These are phyloP conservation scores for Zhuliangozyma blackwelliae DNA, from an alignment of 1,139 yeast species.

Conservation along the genomic window DNA sequence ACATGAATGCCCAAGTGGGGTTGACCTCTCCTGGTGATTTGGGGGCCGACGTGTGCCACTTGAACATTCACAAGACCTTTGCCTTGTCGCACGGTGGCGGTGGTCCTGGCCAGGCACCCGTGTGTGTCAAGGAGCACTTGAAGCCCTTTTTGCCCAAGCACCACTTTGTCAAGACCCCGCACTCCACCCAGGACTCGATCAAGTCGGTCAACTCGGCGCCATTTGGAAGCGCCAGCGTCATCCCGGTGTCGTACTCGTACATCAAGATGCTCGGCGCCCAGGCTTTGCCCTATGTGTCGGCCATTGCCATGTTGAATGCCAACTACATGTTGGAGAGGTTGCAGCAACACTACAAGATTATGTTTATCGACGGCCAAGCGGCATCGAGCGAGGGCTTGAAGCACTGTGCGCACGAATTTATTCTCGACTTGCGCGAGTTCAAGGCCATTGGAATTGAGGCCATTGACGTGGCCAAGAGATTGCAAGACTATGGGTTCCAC, in stretches of 20 bases:
- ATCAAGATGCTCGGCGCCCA: slow-evolving; percentile 88
- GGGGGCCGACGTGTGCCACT: slow-evolving; percentile 98
- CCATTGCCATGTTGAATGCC: slow-evolving; percentile 89
- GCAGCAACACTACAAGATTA: slow-evolving; percentile 64
- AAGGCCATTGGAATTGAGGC: slow-evolving; percentile 85
- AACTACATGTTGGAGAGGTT: slow-evolving; percentile 88
- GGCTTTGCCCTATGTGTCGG: slow-evolving; percentile 80
- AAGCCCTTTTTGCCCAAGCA: slow-evolving; percentile 83
- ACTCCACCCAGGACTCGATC: slow-evolving; percentile 53
- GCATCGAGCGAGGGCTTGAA: slow-evolving; percentile 43
- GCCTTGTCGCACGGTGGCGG: slow-evolving; percentile 99
- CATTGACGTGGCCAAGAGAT: slow-evolving; percentile 91
- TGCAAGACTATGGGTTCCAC: slow-evolving; percentile 97
- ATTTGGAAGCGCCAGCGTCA: slow-evolving; percentile 88
- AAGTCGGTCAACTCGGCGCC: slow-evolving; percentile 89
- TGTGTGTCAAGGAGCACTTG: slow-evolving; percentile 83
- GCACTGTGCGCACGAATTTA: slow-evolving; percentile 96
- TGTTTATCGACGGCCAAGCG: slow-evolving; percentile 58
- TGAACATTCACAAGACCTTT: slow-evolving; percentile 94
- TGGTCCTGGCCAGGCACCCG: slow-evolving; percentile 99
- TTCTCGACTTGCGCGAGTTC: slow-evolving; percentile 83
- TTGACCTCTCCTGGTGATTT: slow-evolving; percentile 95
- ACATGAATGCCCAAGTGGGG: slow-evolving; percentile 99
- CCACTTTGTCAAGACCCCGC: slow-evolving; percentile 56
- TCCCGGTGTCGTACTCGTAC: slow-evolving; percentile 92